Evolutionary conservation across 2,329 filamentous ascomycete species (phyloP), one percentile per base, ranked within the genome.

Genomic region (Phaeosphaeriaceae sp.): DNA sequence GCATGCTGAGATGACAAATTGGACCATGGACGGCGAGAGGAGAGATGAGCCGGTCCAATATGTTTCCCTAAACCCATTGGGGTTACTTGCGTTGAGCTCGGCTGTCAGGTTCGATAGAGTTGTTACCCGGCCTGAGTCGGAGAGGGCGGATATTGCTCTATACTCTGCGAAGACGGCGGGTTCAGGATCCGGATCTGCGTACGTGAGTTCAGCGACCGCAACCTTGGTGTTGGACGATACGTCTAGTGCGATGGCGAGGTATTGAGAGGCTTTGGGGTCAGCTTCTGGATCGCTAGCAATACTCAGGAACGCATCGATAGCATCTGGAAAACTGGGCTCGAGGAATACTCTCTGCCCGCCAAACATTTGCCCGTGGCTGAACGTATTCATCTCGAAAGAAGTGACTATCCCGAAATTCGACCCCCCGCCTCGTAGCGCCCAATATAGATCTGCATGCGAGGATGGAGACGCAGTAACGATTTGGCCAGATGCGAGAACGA

Each of bases 391-490:
- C 28, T 63, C 55, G 58, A 70, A 69, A 2, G 19, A 40, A 1
- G 52, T 54, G 8, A 54, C 52, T 6, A 54, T 54, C 35, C 70
- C 80, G 47, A 72, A 72, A 49, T 72, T 72, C 49, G 61, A 63
- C 3, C 65, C 65, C 26, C 69, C 71, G 17, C 76, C 75, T 21
- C 74, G 70, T 13, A 78, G 64, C 0, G 72, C 74, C 54, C 61
- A 49, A 22, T 49, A 54, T 64, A 65, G 72, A 46, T 81, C 79
- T 1, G 55, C 50, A 52, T 79, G 77, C 23, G 74, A 49, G 10
- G 53, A 58, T 19, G 52, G 40, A 21, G 43, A 59, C 6, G 50
- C 61, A 23, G 15, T 56, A 15, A 64, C 24, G 22, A 60, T 51
- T 19, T 48, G 19, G 11, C 61, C 61, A 17, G 51, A 60, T 21